Conservation (phyloP, 192 early-diverging fungal species). For the Allomyces arbusculus region DNA sequence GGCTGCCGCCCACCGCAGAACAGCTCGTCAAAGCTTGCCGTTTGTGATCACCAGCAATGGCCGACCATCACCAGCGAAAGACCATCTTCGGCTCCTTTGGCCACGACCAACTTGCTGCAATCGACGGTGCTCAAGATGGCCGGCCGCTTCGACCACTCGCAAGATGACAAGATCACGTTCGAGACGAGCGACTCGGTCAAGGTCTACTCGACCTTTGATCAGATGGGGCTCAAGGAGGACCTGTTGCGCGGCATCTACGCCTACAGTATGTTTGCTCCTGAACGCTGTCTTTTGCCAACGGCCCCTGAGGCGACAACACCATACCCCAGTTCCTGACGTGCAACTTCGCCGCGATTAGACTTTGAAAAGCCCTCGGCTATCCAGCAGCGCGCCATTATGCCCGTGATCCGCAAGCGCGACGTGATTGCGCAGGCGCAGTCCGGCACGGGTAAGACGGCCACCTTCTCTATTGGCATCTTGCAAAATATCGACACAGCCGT, state of each 20-base stretch:
- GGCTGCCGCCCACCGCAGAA: too few species aligned
- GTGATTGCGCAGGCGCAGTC: slow-evolving; percentile 97
- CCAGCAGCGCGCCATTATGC: slow-evolving; percentile 90
- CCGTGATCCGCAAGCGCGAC: slow-evolving; percentile 70
- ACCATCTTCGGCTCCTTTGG: too few species aligned
- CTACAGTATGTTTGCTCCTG: slow-evolving; percentile 40
- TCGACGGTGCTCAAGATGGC: background rate
- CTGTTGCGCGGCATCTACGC: slow-evolving; percentile 91
- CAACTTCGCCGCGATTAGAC: slow-evolving; percentile 19
- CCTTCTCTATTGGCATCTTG: slow-evolving; percentile 82
- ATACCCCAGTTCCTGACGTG: background rate
- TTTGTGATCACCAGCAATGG: too few species aligned
- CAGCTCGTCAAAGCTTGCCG: too few species aligned
- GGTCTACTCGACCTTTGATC: slow-evolving; percentile 69
- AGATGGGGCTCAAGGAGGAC: slow-evolving; percentile 94
- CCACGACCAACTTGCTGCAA: too few species aligned
- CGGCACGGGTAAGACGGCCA: slow-evolving; percentile 96
- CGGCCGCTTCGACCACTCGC: slow-evolving; percentile 15
- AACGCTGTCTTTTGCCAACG: background rate
- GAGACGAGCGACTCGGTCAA: slow-evolving; percentile 78
- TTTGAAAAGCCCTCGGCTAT: slow-evolving; percentile 97
- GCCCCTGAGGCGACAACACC: background rate
- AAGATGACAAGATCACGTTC: slow-evolving; percentile 38
- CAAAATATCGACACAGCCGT: slow-evolving; percentile 73
- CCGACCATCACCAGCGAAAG: too few species aligned